These are phyloP conservation scores for Neurospora crassa DNA, from an alignment of 2,329 filamentous ascomycete genomes.

Conservation along the genomic window DNA sequence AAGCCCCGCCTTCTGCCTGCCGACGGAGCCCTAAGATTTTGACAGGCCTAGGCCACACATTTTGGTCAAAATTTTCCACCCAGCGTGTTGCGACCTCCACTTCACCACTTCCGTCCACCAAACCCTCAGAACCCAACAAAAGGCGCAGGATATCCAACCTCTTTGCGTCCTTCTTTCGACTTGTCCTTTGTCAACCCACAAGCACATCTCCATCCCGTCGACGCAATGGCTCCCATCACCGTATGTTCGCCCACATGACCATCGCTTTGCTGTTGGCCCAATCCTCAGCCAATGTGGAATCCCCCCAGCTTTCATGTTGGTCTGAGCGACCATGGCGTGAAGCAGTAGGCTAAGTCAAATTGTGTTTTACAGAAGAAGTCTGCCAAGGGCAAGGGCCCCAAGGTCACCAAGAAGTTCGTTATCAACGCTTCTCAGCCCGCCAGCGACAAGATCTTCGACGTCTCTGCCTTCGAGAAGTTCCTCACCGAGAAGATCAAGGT, in stretches of 20 bases:
- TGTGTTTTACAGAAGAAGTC: constrained; percentile 54
- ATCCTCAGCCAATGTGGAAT: constrained; percentile 22
- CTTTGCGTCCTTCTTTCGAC: constrained; percentile 40
- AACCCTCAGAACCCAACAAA: constrained; percentile 20
- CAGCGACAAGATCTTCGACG: constrained; percentile 99
- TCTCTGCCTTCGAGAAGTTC: constrained; percentile 99
- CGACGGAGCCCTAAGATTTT: constrained; percentile 8
- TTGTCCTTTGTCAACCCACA: constrained; percentile 10
- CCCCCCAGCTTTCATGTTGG: constrained; percentile 9
- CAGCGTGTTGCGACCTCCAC: not conserved
- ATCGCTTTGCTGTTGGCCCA: constrained; percentile 89
- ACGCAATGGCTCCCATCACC: constrained; percentile 75
- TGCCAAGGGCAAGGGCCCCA: constrained; percentile 55
- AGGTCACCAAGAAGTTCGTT: constrained; percentile 93
- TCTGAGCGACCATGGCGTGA: constrained; percentile 41
- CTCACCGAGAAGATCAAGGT: constrained; percentile 99
- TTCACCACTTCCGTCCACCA: not conserved
- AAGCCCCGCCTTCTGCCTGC: not conserved
- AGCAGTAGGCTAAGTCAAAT: constrained; percentile 94
- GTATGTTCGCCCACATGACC: constrained; percentile 64
- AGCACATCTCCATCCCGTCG: constrained; percentile 18
- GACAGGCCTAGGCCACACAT: constrained; percentile 1
- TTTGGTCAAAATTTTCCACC: constrained; percentile 3
- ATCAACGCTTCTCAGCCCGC: constrained; percentile 99
- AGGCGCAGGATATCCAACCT: constrained; percentile 77